Evolutionary conservation across 257 asterid species (phyloP).

Genomic region (Solanum appendiculatum): DNA sequence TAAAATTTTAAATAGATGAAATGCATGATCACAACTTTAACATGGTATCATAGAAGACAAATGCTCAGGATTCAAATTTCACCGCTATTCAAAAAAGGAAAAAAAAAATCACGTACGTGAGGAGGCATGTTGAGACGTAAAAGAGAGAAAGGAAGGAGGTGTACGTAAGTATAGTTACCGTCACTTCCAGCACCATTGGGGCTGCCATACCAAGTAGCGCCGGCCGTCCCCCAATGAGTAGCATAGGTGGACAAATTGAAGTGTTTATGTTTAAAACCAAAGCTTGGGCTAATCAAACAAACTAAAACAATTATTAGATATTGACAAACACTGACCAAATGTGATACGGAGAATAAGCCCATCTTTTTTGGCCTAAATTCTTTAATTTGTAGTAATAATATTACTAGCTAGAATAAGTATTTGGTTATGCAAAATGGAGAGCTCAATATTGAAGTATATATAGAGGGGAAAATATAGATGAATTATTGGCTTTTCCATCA

Average conservation of each 20-base stretch:
- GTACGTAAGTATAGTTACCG: no score
- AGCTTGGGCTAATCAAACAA: constrained; percentile 13
- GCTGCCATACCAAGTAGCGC: constrained; percentile 75
- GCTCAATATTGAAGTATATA: background rate
- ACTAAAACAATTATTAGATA: constrained; percentile 12
- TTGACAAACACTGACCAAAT: background rate
- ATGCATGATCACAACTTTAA: background rate
- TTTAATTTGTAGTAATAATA: background rate
- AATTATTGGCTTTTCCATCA: background rate
- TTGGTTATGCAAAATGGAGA: background rate
- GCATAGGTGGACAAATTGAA: constrained; percentile 21
- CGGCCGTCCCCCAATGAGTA: constrained; percentile 41
- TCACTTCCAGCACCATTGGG: constrained; percentile 66
- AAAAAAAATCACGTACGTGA: background rate
- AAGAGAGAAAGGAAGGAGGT: background rate
- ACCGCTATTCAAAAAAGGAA: no score
- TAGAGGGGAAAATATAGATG: background rate
- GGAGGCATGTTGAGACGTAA: background rate
- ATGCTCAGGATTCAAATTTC: background rate
- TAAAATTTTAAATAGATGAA: background rate
- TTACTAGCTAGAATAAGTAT: background rate
- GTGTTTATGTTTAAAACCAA: constrained; percentile 17
- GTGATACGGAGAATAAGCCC: background rate
- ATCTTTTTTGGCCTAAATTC: background rate
- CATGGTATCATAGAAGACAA: background rate